Base-by-base conservation (phyloP, 2,329 filamentous ascomycete species). In the Penicillium sp. region DNA sequence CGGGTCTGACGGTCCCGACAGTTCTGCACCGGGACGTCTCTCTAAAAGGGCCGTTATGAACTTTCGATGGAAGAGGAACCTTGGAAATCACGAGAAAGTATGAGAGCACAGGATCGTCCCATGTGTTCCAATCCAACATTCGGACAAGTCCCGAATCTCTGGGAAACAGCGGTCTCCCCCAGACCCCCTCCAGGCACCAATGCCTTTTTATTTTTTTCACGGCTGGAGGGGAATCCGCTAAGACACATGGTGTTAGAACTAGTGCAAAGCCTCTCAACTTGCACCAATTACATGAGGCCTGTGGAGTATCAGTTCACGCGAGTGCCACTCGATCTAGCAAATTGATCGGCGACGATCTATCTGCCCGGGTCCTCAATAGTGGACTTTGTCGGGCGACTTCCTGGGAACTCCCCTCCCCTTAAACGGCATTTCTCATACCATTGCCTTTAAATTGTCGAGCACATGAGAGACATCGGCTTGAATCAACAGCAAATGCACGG, bases 301-400 rank as follows among this genome's bases (percentile, higher is more conserved):
- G 38, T 64, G 63, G 59, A 46, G 58, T 17, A 61, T 17, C 42
- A 52, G 63, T 65, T 65, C 62, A 53, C 61, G 56, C 51, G 52
- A 51, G 50, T 51, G 61, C 63, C 62, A 63, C 62, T 65, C 59
- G 62, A 62, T 51, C 62, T 45, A 28, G 47, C n/a, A 36, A 49
- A 45, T 47, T 60, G 63, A 64, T 64, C 62, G 26, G 41, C 55
- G 30, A 54, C 31, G 63, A 66, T 66, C 61, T 62, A n/a, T 22
- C 22, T 22, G 31, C 61, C 59, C 58, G 61, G 63, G 62, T 65
- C 61, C 61, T 64, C 63, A 64, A 65, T 63, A 61, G 63, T 58
- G 61, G 63, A 55, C 50, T 44, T 44, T 40, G 54, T 60, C 49
- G 56, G 46, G n/a, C n/a, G n/a, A n/a, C n/a, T n/a, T n/a, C n/a